A percentile compares a stretch with the other conserved stretches of the same genome.
Conservation (phyloP, 1,284 basidiomycete species). For the Anthracocystis setariae region DNA sequence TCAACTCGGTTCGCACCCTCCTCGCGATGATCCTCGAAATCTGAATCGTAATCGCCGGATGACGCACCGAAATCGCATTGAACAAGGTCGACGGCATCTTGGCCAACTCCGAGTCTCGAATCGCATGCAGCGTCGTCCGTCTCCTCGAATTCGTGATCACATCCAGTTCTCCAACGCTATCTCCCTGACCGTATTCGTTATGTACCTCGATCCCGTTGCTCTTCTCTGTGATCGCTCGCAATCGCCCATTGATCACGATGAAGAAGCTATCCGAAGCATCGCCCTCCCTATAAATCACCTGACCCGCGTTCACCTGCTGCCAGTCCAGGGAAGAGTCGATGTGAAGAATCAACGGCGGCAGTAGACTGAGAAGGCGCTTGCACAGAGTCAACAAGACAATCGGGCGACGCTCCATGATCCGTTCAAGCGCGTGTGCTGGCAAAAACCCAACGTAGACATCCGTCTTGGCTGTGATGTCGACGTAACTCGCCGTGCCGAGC, state of each 20-base stretch:
- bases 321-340: constrained; percentile 97
- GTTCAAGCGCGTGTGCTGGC: constrained; percentile 85
- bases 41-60: constrained; percentile 94
- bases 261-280: constrained; percentile 94
- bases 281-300: constrained; percentile 87
- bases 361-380: constrained; percentile 89
- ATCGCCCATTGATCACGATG: constrained; percentile 93
- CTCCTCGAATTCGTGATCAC: constrained; percentile 92
- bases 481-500: constrained; percentile 90
- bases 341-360: constrained; percentile 93
- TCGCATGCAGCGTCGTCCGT: constrained; percentile 92
- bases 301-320: constrained; percentile 95
- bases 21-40: constrained; percentile 93
- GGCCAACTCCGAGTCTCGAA: constrained; percentile 97
- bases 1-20: constrained; percentile 83
- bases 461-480: constrained; percentile 95
- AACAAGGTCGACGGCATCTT: constrained; percentile 97
- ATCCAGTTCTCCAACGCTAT: constrained; percentile 82
- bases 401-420: constrained; percentile 89
- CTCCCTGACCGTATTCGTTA: constrained; percentile 91
- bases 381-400: constrained; percentile 96
- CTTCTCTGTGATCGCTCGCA: constrained; percentile 79
- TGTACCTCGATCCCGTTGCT: constrained; percentile 78
- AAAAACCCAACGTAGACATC: constrained; percentile 96
- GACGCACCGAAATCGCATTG: constrained; percentile 83